A percentile compares a stretch with the other conserved stretches of the same genome.
These are phyloP conservation scores for Paratinospora sagittata DNA, from an alignment of 164 flowering plant genomes.

Conservation along the genomic window DNA sequence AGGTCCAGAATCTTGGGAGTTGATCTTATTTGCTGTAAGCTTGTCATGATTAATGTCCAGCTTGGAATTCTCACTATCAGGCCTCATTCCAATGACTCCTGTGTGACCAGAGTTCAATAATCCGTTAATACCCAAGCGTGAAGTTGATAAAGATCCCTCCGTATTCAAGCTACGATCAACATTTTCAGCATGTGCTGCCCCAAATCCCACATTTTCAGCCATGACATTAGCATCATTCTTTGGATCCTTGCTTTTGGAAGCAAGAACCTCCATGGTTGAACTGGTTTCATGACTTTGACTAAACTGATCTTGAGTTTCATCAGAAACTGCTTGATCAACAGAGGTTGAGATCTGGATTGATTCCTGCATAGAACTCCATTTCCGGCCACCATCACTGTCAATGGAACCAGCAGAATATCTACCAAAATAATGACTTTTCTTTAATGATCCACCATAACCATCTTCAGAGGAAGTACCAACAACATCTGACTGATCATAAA, in stretches of 20 bases:
- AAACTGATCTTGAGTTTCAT: slow-evolving; percentile 43
- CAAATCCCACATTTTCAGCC: slow-evolving; percentile 33
- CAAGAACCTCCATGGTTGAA: slow-evolving; percentile 34
- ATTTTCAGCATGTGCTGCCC: slow-evolving; percentile 34
- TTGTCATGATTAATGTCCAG: slow-evolving; percentile 34
- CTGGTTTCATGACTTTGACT: slow-evolving; percentile 37
- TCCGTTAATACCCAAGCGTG: slow-evolving; percentile 49
- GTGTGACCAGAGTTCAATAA: slow-evolving; percentile 31
- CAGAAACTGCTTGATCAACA: slow-evolving; percentile 40
- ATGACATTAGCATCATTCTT: slow-evolving; percentile 21
- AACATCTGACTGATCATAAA: slow-evolving; percentile 77
- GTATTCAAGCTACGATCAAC: slow-evolving; percentile 27
- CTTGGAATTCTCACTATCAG: slow-evolving; percentile 32
- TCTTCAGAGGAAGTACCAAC: slow-evolving; percentile 93
- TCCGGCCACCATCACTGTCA: slow-evolving; percentile 73
- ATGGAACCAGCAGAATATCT: slow-evolving; percentile 80
- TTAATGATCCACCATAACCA: slow-evolving; percentile 53
- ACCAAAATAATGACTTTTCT: slow-evolving; percentile 55
- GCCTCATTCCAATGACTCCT: slow-evolving; percentile 21
- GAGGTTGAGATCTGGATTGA: slow-evolving; percentile 34
- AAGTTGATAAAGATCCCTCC: slow-evolving; percentile 40
- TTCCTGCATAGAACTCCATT: slow-evolving; percentile 76
- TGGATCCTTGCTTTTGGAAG: slow-evolving; percentile 43
- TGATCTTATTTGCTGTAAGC: slow-evolving; percentile 28
- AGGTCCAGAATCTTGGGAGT: slow-evolving; percentile 53